A percentile compares a stretch with the other conserved stretches of the same genome.
These are phyloP conservation scores for Cladophialophora exuberans DNA, from an alignment of 2,329 filamentous ascomycete genomes.

Conservation along the genomic window DNA sequence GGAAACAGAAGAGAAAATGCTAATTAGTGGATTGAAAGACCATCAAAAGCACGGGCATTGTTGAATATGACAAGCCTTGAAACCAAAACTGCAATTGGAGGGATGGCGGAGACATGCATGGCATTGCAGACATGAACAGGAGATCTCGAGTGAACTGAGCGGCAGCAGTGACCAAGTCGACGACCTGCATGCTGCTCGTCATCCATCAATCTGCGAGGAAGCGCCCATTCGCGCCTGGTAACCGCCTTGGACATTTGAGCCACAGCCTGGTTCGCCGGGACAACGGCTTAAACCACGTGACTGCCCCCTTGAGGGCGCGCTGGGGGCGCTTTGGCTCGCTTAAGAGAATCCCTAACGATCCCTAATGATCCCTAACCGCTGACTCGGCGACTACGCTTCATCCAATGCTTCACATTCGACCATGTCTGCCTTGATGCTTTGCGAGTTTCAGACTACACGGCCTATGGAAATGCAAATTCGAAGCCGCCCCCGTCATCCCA, in stretches of 20 bases:
- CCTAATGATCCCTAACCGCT: too few species aligned
- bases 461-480: constrained; percentile 19
- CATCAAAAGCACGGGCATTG: too few species aligned
- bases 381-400: constrained; percentile 19
- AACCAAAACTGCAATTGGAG: too few species aligned
- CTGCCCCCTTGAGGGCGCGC: too few species aligned
- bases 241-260: constrained; percentile 15
- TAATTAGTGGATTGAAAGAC: too few species aligned
- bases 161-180: neutral
- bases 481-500: constrained; percentile 29
- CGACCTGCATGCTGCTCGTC: neutral
- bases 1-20: neutral
- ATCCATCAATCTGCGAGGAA: constrained; percentile 9
- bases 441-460: constrained; percentile 23
- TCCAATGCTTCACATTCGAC: constrained; percentile 26
- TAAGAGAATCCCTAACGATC: constrained; percentile 6
- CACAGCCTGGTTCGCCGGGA: too few species aligned
- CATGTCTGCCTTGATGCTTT: constrained; percentile 19
- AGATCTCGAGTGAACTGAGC: too few species aligned
- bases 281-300: constrained; percentile 16
- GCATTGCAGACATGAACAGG: neutral
- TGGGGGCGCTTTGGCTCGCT: neutral
- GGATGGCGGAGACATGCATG: neutral
- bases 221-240: constrained; percentile 12
- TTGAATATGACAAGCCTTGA: too few species aligned